Evolutionary conservation across 148 eudicot genomes (phyloP).

Genomic region (Rhododendron kiyosumense): DNA sequence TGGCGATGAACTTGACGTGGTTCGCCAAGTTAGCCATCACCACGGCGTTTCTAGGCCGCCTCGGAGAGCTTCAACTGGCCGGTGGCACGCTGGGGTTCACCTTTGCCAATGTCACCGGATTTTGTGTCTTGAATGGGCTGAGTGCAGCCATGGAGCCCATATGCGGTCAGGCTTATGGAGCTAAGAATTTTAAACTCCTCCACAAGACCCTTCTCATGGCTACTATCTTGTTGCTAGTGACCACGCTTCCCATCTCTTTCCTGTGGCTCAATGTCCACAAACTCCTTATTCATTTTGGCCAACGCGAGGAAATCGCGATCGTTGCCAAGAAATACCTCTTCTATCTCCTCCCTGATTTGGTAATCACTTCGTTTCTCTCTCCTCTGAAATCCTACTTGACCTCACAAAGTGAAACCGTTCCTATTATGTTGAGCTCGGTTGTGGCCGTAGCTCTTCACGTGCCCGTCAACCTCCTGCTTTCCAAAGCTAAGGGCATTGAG

Average conservation of each 20-base stretch:
- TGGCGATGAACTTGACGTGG: slow-evolving; percentile 76
- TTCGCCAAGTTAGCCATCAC: slow-evolving; percentile 72
- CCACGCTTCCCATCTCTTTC: slow-evolving; percentile 52
- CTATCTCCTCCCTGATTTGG: slow-evolving; percentile 69
- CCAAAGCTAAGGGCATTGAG: slow-evolving; percentile 48
- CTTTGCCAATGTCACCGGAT: slow-evolving; percentile 87
- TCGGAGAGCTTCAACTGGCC: slow-evolving; percentile 73
- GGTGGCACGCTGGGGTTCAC: slow-evolving; percentile 78
- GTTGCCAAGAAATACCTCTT: slow-evolving; percentile 48
- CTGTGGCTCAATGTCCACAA: slow-evolving; percentile 76
- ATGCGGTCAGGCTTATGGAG: slow-evolving; percentile 90
- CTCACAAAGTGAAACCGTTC: slow-evolving; percentile 58
- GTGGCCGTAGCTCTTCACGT: slow-evolving; percentile 52
- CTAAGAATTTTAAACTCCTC: slow-evolving; percentile 67
- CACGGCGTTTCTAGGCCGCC: slow-evolving; percentile 63
- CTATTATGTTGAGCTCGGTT: slow-evolving; percentile 64
- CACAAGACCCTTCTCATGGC: slow-evolving; percentile 79
- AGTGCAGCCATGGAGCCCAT: slow-evolving; percentile 85
- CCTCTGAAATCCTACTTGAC: slow-evolving; percentile 77
- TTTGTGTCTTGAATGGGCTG: slow-evolving; percentile 63
- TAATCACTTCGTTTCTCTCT: slow-evolving; percentile 50
- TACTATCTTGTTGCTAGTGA: slow-evolving; percentile 39
- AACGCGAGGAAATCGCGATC: slow-evolving; percentile 46
- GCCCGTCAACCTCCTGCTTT: slow-evolving; percentile 52
- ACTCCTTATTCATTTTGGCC: slow-evolving; percentile 60